Percentiles rank a stretch among this genome's conserved stretches.
Conservation (phyloP, 352 stramenopile genomes). For the Achlya hypogyna region DNA sequence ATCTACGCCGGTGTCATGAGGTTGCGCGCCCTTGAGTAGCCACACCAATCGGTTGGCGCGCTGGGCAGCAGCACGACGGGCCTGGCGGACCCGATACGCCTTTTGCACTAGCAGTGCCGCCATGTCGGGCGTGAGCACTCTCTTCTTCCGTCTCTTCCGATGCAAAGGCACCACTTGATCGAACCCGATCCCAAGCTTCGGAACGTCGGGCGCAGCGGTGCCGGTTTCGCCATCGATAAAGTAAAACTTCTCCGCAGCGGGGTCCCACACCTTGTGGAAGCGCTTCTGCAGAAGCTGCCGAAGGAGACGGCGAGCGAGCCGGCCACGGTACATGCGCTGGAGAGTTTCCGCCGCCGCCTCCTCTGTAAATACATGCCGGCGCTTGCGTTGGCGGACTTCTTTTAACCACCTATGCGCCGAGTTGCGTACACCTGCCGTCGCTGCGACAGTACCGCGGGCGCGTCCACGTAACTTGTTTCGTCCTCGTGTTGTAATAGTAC, state of each 20-base stretch:
- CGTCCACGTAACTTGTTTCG: constrained; percentile 56
- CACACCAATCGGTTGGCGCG: neutral
- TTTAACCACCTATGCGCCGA: constrained; percentile 40
- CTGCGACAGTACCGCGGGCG: constrained; percentile 37
- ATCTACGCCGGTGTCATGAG: constrained; percentile 25
- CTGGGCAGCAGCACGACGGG: neutral
- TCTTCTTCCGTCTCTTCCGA: constrained; percentile 28
- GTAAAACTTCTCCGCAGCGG: constrained; percentile 37
- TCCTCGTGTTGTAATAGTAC: constrained; percentile 77
- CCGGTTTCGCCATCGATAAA: constrained; percentile 72
- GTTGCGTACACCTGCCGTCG: constrained; percentile 19
- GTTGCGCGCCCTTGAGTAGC: no score
- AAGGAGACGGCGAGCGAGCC: constrained; percentile 33
- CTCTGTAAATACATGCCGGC: constrained; percentile 31
- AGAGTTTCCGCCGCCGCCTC: constrained; percentile 49
- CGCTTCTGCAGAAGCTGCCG: constrained; percentile 35
- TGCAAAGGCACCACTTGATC: constrained; percentile 14
- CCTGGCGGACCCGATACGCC: neutral
- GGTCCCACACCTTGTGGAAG: constrained; percentile 52
- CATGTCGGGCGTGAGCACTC: constrained; percentile 23
- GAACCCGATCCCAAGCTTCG: constrained; percentile 28
- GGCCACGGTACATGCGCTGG: constrained; percentile 39
- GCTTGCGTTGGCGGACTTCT: constrained; percentile 53
- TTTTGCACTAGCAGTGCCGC: constrained; percentile 44
- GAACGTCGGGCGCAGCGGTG: constrained; percentile 58